These are phyloP conservation scores for Eutrema heterophyllum DNA, from an alignment of 345 rosid species.

Conservation along the genomic window DNA sequence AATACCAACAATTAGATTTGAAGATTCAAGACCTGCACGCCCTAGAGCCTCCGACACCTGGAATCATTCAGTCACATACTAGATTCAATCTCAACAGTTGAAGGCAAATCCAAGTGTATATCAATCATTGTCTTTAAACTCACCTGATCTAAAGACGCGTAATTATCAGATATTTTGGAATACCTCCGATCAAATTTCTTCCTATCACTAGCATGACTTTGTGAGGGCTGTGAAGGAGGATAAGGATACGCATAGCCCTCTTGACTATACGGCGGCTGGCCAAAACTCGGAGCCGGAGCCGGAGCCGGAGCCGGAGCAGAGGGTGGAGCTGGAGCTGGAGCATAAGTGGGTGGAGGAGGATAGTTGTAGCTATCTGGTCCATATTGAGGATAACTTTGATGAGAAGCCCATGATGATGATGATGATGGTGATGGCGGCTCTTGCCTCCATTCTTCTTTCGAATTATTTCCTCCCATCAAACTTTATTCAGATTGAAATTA, in stretches of 20 bases:
- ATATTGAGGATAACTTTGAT: conserved; percentile 34
- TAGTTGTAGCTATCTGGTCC: conserved; percentile 45
- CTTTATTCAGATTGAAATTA: background rate
- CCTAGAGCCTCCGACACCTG: conserved; percentile 84
- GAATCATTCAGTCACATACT: background rate
- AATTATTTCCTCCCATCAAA: conserved; percentile 67
- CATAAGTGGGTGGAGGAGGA: conserved; percentile 30
- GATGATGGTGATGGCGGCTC: conserved; percentile 32
- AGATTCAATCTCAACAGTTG: background rate
- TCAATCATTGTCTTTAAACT: background rate
- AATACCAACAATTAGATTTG: conserved; percentile 93
- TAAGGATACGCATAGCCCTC: conserved; percentile 28
- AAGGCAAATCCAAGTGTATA: background rate
- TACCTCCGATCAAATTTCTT: conserved; percentile 68
- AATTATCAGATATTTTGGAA: conserved; percentile 77
- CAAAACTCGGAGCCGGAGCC: background rate
- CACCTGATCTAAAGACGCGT: conserved; percentile 79
- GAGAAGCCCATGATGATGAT: conserved; percentile 45
- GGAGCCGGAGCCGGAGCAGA: conserved; percentile 12
- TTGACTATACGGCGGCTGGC: conserved; percentile 16
- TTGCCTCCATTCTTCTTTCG: conserved; percentile 44
- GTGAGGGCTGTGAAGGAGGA: conserved; percentile 31
- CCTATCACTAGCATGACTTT: conserved; percentile 18
- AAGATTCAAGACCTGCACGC: conserved; percentile 87
- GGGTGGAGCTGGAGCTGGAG: conserved; percentile 13